A percentile compares a stretch with the other conserved stretches of the same genome.
Evolutionary conservation across 306 rosid genomes (phyloP).

Genomic region (Inga laurina): DNA sequence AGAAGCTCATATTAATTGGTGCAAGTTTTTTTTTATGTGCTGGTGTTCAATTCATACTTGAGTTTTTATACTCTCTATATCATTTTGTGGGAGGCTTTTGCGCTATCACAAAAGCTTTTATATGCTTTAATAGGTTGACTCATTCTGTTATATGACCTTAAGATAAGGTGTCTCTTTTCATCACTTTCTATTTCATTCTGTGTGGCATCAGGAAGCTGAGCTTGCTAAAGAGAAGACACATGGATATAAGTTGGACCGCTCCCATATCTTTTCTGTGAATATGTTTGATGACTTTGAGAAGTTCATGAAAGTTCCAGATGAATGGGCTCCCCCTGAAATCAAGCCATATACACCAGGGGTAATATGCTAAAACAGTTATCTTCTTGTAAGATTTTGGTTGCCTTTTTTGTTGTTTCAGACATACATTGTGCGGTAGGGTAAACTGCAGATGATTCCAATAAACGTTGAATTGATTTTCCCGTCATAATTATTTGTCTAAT

Average conservation of each 20-base stretch:
- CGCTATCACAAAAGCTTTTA: neutral
- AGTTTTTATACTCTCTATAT: neutral
- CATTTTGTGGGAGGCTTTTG: neutral
- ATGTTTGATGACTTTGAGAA: conserved; percentile 82
- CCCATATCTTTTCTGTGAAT: conserved; percentile 74
- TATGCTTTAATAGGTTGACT: neutral
- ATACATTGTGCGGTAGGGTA: neutral
- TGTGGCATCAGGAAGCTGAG: conserved; percentile 75
- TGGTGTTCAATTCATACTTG: neutral
- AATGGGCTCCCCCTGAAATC: conserved; percentile 86
- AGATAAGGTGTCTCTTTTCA: neutral
- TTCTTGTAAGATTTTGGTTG: neutral
- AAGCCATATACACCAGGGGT: conserved; percentile 77
- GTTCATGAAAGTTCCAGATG: conserved; percentile 83
- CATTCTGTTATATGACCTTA: neutral
- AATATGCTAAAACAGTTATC: neutral
- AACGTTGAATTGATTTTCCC: neutral
- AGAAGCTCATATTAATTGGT: neutral
- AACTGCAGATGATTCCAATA: neutral
- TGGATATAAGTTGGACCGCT: conserved; percentile 81
- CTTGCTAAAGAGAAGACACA: conserved; percentile 87
- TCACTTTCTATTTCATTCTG: neutral
- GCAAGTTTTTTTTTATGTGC: neutral
- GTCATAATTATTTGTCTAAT: neutral
- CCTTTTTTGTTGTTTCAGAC: neutral